phyloP scores from a whole-genome alignment of 2,329 filamentous ascomycete genomes.

The Neonectria magnoliae region DNA sequence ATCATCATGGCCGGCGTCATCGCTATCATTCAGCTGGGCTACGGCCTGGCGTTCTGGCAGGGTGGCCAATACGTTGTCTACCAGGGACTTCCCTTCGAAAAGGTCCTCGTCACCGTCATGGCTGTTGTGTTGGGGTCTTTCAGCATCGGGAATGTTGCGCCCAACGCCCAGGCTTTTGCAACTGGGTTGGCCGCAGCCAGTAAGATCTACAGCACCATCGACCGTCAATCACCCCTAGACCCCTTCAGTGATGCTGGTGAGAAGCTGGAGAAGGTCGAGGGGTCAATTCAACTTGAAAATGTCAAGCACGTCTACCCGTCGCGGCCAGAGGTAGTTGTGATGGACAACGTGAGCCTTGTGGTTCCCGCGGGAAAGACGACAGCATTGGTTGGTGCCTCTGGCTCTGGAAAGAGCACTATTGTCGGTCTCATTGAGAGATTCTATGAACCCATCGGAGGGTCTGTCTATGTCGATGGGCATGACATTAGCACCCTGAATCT shows the following conservation, averaged over 20 bases:
- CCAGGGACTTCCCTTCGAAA: slow-evolving; percentile 69
- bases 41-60: slow-evolving; percentile 82
- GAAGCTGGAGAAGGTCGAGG: slow-evolving; percentile 36
- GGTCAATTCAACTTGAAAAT: slow-evolving; percentile 54
- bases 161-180: slow-evolving; percentile 81
- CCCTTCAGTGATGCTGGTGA: slow-evolving; percentile 45
- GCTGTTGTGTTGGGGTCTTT: slow-evolving; percentile 86
- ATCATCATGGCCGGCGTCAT: slow-evolving; percentile 81
- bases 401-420: slow-evolving; percentile 60
- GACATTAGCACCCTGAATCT: slow-evolving; percentile 52
- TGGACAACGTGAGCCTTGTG: slow-evolving; percentile 47
- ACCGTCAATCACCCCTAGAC: slow-evolving; percentile 64
- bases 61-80: slow-evolving; percentile 74
- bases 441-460: slow-evolving; percentile 58
- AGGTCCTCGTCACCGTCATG: slow-evolving; percentile 81
- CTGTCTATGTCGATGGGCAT: slow-evolving; percentile 49
- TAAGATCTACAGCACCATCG: slow-evolving; percentile 88
- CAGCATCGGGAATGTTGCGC: slow-evolving; percentile 79
- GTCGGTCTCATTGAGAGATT: slow-evolving; percentile 56
- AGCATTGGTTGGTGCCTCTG: slow-evolving; percentile 63
- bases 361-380: slow-evolving; percentile 57
- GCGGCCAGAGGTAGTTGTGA: slow-evolving; percentile 54
- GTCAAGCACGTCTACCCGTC: slow-evolving; percentile 62
- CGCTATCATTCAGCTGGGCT: slow-evolving; percentile 78
- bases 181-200: slow-evolving; percentile 79